Percentiles rank a stretch among this genome's conserved stretches.
These are phyloP conservation scores for Dioscorea alata DNA, from an alignment of 106 monocot species.

Conservation along the genomic window DNA sequence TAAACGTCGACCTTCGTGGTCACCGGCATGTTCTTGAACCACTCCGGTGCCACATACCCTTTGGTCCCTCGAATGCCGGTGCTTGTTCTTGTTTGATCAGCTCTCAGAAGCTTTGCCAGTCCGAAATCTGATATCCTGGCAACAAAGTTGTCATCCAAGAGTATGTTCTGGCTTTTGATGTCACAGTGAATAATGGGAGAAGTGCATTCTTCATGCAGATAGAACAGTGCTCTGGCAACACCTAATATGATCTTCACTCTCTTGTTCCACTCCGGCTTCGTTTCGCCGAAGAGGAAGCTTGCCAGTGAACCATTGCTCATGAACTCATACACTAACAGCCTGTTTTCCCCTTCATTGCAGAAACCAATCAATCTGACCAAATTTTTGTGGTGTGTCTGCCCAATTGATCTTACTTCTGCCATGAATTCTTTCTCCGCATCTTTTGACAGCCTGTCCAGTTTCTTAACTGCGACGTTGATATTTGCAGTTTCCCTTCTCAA, in stretches of 20 bases:
- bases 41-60: conserved; percentile 10
- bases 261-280: conserved; percentile 10
- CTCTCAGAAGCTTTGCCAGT: conserved; percentile 10
- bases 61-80: conserved; percentile 6
- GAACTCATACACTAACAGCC: conserved; percentile 30
- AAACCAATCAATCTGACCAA: conserved; percentile 12
- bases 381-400: conserved; percentile 17
- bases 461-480: conserved; percentile 30
- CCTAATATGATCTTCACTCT: conserved; percentile 2
- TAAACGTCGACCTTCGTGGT: conserved; percentile 7
- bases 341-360: conserved; percentile 16
- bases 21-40: conserved; percentile 3
- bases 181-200: conserved; percentile 15
- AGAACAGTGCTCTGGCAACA: conserved; percentile 2
- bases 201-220: conserved; percentile 15
- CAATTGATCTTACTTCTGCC: conserved; percentile 20
- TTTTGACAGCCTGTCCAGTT: conserved; percentile 14
- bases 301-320: conserved; percentile 23
- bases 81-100: conserved; percentile 8
- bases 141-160: conserved; percentile 6
- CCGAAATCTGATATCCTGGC: conserved; percentile 19
- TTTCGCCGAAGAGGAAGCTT: background rate
- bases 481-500: background rate
- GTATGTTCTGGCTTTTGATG: conserved; percentile 16
- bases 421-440: conserved; percentile 21